Evolutionary conservation across 2,329 filamentous ascomycete species (phyloP), one percentile per base, ranked within the genome.

Genomic region (Pseudocercospora macadamiae): DNA sequence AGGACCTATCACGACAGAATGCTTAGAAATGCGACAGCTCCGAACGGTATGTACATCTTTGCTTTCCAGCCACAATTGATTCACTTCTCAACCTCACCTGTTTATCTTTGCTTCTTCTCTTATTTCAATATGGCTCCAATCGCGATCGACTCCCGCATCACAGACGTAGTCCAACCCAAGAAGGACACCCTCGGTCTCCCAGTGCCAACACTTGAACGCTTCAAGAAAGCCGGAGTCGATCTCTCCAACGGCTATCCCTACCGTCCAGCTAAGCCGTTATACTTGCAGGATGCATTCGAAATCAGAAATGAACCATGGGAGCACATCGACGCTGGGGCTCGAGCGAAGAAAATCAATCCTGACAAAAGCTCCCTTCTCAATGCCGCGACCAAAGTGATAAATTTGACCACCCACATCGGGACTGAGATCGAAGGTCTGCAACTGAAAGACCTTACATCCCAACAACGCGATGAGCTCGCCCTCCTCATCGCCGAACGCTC

Each of bases 241-340:
- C 77, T 91, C 2, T 88, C 86, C 0, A 75, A 84, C 1, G 89
- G 88, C 0, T 91, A 91, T 64, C 89, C 89, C 0, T 90, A 90
- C 66, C 83, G 87, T 0, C 88, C 88, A 1, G 82, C 84, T 0
- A 80, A 81, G 48, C 88, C 89, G 0, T 75, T 90, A 1, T 91
- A 86, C 65, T 76, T 90, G 0, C 84, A 91, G 57, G 88, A 91
- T 64, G 86, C 87, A 2, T 85, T 84, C 73, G 83, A 83, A 48
- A 87, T 91, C 68, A 78, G 88, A 16, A 79, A 83, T 70, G 32
- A 61, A 57, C 82, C 82, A 61, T 82, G 81, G 23, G 72, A 76
- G 16, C 80, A 88, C 56, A 66, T 82, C 9, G 88, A 90, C 51
- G 81, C 85, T 0, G 86, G 86, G 2, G 79, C 83, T 1, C 81